Percentiles rank a stretch among this genome's conserved stretches.
Conservation (phyloP, 768 basidiomycete species). For the Termitomyces sp. region DNA sequence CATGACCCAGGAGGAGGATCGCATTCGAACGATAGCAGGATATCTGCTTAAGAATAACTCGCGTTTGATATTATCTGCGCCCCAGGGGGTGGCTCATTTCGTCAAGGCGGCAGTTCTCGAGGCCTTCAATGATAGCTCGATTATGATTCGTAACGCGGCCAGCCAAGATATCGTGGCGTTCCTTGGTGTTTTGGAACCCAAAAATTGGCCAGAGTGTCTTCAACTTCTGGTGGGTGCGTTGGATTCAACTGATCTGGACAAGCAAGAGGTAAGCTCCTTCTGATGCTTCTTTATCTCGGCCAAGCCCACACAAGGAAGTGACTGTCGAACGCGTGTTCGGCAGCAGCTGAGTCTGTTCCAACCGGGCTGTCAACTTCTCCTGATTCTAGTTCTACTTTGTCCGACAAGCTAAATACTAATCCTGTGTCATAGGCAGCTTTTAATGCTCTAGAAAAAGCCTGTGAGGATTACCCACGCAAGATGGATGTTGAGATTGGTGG, state of each 20-base stretch:
- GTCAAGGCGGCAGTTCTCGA: slow-evolving; percentile 73
- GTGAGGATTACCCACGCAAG: slow-evolving; percentile 95
- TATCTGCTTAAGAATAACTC: slow-evolving; percentile 97
- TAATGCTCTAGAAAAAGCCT: slow-evolving; percentile 90
- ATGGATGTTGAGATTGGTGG: slow-evolving; percentile 93
- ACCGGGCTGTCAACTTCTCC: neutral
- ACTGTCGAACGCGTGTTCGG: neutral
- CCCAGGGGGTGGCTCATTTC: slow-evolving; percentile 62
- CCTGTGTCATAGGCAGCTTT: slow-evolving; percentile 66
- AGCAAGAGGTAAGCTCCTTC: slow-evolving; percentile 74
- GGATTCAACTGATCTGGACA: slow-evolving; percentile 66
- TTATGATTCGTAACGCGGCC: slow-evolving; percentile 91
- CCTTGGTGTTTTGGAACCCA: slow-evolving; percentile 82
- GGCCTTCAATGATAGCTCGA: slow-evolving; percentile 75
- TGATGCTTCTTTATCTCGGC: neutral
- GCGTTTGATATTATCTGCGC: slow-evolving; percentile 63
- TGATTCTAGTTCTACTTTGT: slow-evolving; percentile 8
- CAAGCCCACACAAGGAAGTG: neutral
- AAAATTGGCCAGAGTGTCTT: slow-evolving; percentile 94
- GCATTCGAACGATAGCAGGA: slow-evolving; percentile 92
- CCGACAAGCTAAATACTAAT: slow-evolving; percentile 3
- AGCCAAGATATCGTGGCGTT: slow-evolving; percentile 91
- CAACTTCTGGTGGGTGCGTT: slow-evolving; percentile 77
- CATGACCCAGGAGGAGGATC: slow-evolving; percentile 80
- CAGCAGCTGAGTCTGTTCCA: neutral